Percentiles rank a stretch among this genome's conserved stretches.
Conservation (phyloP, 2,329 filamentous ascomycete genomes). For the Fonsecaea pedrosoi region DNA sequence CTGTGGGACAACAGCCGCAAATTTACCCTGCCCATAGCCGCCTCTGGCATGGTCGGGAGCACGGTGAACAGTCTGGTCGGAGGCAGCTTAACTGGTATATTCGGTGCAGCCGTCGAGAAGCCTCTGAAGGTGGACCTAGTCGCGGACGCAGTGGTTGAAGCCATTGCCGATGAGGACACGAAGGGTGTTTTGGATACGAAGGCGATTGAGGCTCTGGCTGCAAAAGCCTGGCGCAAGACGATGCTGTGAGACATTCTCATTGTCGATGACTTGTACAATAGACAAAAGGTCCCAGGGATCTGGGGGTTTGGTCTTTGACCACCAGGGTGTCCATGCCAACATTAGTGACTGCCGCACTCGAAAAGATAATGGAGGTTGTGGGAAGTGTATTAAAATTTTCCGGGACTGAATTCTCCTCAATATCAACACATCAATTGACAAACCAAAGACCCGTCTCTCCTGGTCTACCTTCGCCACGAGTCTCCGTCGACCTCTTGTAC, state of each 20-base stretch:
- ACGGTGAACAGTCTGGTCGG: conserved; percentile 79
- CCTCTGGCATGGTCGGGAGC: conserved; percentile 74
- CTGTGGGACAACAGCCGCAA: conserved; percentile 84
- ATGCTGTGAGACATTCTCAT: conserved; percentile 70
- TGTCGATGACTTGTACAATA: conserved; percentile 18
- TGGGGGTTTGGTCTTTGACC: not conserved
- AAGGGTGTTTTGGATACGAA: conserved; percentile 78
- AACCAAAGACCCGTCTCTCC: conserved; percentile 7
- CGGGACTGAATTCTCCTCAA: conserved; percentile 3
- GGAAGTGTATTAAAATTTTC: not conserved
- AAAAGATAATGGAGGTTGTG: not conserved
- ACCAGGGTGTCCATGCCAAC: not conserved
- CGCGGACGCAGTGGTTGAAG: conserved; percentile 88
- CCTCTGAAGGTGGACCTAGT: conserved; percentile 87
- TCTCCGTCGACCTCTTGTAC: not conserved
- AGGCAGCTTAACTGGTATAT: conserved; percentile 74
- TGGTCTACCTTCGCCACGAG: not conserved
- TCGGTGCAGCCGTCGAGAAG: conserved; percentile 84
- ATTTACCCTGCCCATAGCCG: conserved; percentile 84
- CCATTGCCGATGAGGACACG: conserved; percentile 73
- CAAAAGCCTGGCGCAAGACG: conserved; percentile 82
- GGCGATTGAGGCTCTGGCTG: conserved; percentile 81
- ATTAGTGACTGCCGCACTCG: not conserved
- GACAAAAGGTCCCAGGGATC: not conserved
- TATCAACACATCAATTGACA: not conserved